Percentiles rank a stretch among this genome's conserved stretches.
phyloP scores from a whole-genome alignment of 2,329 filamentous ascomycete genomes.

The Phymatotrichopsis omnivora region DNA sequence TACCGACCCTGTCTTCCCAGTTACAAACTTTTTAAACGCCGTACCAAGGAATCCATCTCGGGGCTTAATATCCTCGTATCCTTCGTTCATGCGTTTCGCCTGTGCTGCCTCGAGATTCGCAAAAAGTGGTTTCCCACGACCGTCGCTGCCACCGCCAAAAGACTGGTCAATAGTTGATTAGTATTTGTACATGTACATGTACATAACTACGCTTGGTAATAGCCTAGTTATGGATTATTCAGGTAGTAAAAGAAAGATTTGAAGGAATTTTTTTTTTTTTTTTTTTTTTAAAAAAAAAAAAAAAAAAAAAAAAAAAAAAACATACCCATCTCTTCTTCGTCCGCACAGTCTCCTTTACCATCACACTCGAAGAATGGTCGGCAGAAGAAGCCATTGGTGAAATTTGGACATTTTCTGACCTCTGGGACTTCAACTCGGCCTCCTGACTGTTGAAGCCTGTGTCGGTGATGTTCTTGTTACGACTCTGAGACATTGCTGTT shows the following conservation, averaged over 20 bases:
- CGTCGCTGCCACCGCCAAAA: slow-evolving; percentile 25
- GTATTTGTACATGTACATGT: not conserved
- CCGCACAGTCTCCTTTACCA: not conserved
- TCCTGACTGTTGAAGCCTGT: slow-evolving; percentile 3
- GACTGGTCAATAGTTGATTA: slow-evolving; percentile 5
- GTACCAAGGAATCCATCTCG: slow-evolving; percentile 22
- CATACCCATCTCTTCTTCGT: slow-evolving; percentile 18
- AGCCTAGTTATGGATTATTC: too few species aligned
- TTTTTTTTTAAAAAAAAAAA: too few species aligned
- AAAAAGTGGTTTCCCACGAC: slow-evolving; percentile 24
- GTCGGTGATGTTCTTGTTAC: not conserved
- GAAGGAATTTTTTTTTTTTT: too few species aligned
- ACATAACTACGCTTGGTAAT: too few species aligned
- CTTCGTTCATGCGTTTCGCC: slow-evolving; percentile 9
- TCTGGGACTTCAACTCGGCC: slow-evolving; percentile 1
- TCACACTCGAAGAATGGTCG: slow-evolving; percentile 1
- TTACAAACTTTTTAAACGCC: slow-evolving; percentile 19
- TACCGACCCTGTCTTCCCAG: slow-evolving; percentile 1
- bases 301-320: not conserved
- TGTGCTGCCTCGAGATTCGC: slow-evolving; percentile 19
- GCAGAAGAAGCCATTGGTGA: not conserved
- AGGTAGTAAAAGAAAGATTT: too few species aligned
- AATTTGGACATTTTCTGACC: not conserved
- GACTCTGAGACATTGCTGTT: slow-evolving; percentile 14
- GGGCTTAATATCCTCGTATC: slow-evolving; percentile 25